Evolutionary conservation across 257 asterid species (phyloP), one percentile per base, ranked within the genome.

Genomic region (Salvia splendens): DNA sequence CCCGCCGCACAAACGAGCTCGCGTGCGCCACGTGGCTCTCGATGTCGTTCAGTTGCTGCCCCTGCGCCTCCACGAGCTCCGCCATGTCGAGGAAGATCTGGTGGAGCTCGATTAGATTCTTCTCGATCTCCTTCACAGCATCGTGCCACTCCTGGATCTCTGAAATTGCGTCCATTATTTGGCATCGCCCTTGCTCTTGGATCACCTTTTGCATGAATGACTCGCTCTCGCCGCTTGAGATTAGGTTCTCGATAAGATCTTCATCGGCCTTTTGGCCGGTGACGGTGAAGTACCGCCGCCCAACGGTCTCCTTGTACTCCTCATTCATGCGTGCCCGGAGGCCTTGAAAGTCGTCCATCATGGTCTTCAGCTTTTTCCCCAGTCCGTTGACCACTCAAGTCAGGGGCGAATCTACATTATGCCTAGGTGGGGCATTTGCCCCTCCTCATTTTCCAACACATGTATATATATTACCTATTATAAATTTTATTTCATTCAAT

Each of bases 21-120:
- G 88, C 88, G 7, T 83, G 88, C 35, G 81, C 77, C 52, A 83
- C 88, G 79, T 83, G 88, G 81, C 88, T 83, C 77, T 83, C 85
- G 3, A 83, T 83, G 58, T 80, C 80, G 69, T 80, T 83, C 3
- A 83, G 75, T 61, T 83, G 88, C 62, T 80, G 83, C 33, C 89
- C 84, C 52, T 77, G 86, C 38, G 86, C 85, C 78, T 78, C 85
- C 68, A 80, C 83, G 52, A 83, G 65, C 58, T 83, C 86, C 47
- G 85, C 84, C 84, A 79, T 83, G 84, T 79, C 86, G 35, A 82
- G 41, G 70, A 82, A 83, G 12, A 79, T 77, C 81, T 76, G 82
- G 76, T 81, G 87, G 30, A 81, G 78, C 73, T 79, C 85, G 28
- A 81, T 12, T 14, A 78, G 74, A 35, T 79, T 79, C 77, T 79